phyloP scores from a whole-genome alignment of 2,329 filamentous ascomycete species.

The Huntiella savannae region DNA sequence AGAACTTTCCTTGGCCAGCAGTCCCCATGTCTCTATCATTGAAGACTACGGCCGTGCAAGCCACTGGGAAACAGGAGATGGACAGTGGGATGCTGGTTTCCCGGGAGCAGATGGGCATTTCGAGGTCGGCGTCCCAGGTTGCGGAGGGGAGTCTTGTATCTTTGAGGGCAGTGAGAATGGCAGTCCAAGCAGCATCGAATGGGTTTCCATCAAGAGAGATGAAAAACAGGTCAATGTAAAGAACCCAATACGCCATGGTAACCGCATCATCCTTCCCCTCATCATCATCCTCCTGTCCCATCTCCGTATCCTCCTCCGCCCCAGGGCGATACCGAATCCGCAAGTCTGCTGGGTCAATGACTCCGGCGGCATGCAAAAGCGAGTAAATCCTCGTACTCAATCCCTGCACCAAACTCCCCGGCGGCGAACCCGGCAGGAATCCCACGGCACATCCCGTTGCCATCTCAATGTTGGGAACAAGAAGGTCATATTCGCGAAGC shows the following conservation, averaged over 20 bases:
- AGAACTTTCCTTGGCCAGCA: slow-evolving; percentile 28
- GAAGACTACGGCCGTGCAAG: slow-evolving; percentile 65
- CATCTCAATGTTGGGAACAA: slow-evolving; percentile 88
- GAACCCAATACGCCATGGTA: slow-evolving; percentile 81
- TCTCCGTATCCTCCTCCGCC: slow-evolving; percentile 27
- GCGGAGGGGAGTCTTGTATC: slow-evolving; percentile 63
- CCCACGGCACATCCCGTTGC: slow-evolving; percentile 77
- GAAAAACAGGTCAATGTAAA: slow-evolving; percentile 91
- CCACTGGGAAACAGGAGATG: slow-evolving; percentile 49
- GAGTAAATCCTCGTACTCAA: slow-evolving; percentile 64
- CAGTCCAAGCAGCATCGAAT: slow-evolving; percentile 79
- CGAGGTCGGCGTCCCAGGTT: slow-evolving; percentile 66
- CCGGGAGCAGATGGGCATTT: slow-evolving; percentile 57
- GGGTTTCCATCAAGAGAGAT: slow-evolving; percentile 83
- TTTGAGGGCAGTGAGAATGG: slow-evolving; percentile 59
- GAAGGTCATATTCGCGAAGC: slow-evolving; percentile 45
- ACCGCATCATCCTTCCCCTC: slow-evolving; percentile 19
- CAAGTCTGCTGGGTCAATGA: slow-evolving; percentile 50
- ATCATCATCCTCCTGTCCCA: slow-evolving; percentile 21
- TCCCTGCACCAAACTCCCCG: slow-evolving; percentile 61
- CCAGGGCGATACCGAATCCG: slow-evolving; percentile 46
- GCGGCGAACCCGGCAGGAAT: slow-evolving; percentile 69
- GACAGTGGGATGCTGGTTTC: slow-evolving; percentile 34
- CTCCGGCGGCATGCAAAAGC: slow-evolving; percentile 49
- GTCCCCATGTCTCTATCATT: slow-evolving; percentile 25